Evolutionary conservation across 139 green algal species (phyloP), one percentile per base, ranked within the genome.

Genomic region (Pleodorina starrii): DNA sequence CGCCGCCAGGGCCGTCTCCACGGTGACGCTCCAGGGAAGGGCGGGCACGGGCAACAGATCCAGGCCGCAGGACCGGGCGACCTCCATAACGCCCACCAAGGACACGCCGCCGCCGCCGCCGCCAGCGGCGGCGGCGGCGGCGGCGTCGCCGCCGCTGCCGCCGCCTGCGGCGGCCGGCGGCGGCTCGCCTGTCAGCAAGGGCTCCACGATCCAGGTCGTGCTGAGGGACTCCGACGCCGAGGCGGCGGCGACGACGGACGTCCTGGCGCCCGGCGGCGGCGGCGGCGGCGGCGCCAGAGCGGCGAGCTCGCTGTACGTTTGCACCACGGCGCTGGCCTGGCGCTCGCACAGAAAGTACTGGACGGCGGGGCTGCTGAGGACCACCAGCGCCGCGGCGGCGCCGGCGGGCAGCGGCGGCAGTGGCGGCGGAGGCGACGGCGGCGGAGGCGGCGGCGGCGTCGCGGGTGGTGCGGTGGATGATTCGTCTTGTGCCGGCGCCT

Each of bases 271-370:
- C 21, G 14, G 25, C 7, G 21, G 29, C 12, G 79, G 38, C 54
- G 57, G 38, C 54, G 57, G n/a, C 79, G 59, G 51, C 38, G 17
- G 23, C 1, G 38, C 40, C 1, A 14, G 57, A 6, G 44, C 44
- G 7, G 32, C 82, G 3, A 88, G n/a, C 23, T 88, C 82, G 3
- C 21, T 35, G 60, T 79, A 88, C n/a, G 82, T 19, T 44, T 88
- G 82, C 2, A 42, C 66, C 1, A 80, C 66, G 1, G 82, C 82
- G 19, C 35, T 44, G 19, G 82, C 82, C 46, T 79, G 44, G 44
- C 82, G 82, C 68, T 88, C 82, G 21, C n/a, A 69, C 2, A 88
- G 2, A 21, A 88, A 79, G 66, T 88, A 88, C 43, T 88, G 63
- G 6, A 88, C 82, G 43, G 82, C 44, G 2, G 82, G 66, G 44